phyloP scores from a whole-genome alignment of 768 basidiomycete species.

The Pleurotus pulmonarius region DNA sequence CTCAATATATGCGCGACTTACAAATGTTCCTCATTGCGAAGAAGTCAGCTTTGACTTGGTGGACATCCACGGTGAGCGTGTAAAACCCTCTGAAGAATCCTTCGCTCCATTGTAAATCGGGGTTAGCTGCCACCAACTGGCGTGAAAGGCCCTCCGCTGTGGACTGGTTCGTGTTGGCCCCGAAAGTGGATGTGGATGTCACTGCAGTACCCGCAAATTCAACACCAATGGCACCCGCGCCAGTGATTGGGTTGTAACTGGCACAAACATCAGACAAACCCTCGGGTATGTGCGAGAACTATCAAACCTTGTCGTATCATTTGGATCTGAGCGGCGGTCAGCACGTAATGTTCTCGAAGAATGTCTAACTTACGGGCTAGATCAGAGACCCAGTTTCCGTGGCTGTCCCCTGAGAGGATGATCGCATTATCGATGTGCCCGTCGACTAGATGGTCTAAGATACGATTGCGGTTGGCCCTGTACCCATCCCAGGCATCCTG shows the following conservation, averaged over 20 bases:
- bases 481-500: conserved; percentile 62
- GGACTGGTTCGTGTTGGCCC: conserved; percentile 31
- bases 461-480: conserved; percentile 45
- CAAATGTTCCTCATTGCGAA: conserved; percentile 49
- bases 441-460: conserved; percentile 44
- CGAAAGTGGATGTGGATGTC: conserved; percentile 46
- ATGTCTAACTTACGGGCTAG: conserved; percentile 38
- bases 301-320: conserved; percentile 42
- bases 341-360: not conserved
- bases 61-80: conserved; percentile 44
- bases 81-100: conserved; percentile 59
- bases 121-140: conserved; percentile 34
- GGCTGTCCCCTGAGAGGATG: conserved; percentile 55
- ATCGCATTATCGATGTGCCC: conserved; percentile 51
- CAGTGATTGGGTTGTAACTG: conserved; percentile 46
- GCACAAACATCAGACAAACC: not conserved
- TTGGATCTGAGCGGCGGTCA: conserved; percentile 31
- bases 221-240: conserved; percentile 48
- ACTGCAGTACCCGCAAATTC: conserved; percentile 65
- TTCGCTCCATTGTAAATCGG: conserved; percentile 59
- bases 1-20: conserved; percentile 19
- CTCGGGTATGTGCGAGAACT: not conserved
- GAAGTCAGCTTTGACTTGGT: conserved; percentile 45
- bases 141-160: conserved; percentile 35
- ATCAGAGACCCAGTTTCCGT: conserved; percentile 61